Evolutionary conservation across 768 basidiomycete species (phyloP).

Genomic region (Myochromella boudieri): DNA sequence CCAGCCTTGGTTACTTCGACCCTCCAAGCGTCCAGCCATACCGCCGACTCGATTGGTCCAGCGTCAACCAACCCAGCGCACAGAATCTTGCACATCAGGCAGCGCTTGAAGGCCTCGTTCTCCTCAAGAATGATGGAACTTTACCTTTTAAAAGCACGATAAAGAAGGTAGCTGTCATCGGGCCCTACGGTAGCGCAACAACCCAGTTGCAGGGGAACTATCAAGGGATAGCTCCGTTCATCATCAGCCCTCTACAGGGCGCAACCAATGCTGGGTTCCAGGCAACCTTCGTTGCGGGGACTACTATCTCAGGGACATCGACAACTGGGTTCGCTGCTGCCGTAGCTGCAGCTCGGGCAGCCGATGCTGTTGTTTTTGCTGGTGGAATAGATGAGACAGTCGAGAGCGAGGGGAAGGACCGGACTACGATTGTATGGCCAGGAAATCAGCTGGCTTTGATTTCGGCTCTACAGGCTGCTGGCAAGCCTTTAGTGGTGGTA

Average conservation of each 20-base stretch:
- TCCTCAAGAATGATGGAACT: slow-evolving; percentile 64
- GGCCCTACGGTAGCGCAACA: slow-evolving; percentile 59
- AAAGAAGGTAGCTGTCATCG: slow-evolving; percentile 56
- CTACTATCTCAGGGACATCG: slow-evolving; percentile 35
- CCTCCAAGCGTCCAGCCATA: slow-evolving; percentile 48
- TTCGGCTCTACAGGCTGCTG: slow-evolving; percentile 37
- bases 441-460: slow-evolving; percentile 54
- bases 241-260: slow-evolving; percentile 52
- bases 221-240: slow-evolving; percentile 51
- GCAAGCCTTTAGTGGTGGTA: slow-evolving; percentile 52
- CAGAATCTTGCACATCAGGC: slow-evolving; percentile 50
- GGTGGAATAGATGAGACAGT: slow-evolving; percentile 54
- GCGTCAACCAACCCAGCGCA: slow-evolving; percentile 46
- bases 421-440: slow-evolving; percentile 52
- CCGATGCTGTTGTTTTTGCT: slow-evolving; percentile 51
- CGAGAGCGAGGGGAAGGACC: slow-evolving; percentile 48
- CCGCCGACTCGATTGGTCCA: slow-evolving; percentile 46
- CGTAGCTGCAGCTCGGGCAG: slow-evolving; percentile 43
- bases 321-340: slow-evolving; percentile 50
- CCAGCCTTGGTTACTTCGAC: slow-evolving; percentile 59
- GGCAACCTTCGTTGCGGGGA: slow-evolving; percentile 43
- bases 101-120: slow-evolving; percentile 53
- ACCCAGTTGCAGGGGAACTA: slow-evolving; percentile 61
- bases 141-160: slow-evolving; percentile 48
- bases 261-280: slow-evolving; percentile 46